These are phyloP conservation scores for Rhizopus microsporus DNA, from an alignment of 371 early-diverging fungal species.

Conservation along the genomic window DNA sequence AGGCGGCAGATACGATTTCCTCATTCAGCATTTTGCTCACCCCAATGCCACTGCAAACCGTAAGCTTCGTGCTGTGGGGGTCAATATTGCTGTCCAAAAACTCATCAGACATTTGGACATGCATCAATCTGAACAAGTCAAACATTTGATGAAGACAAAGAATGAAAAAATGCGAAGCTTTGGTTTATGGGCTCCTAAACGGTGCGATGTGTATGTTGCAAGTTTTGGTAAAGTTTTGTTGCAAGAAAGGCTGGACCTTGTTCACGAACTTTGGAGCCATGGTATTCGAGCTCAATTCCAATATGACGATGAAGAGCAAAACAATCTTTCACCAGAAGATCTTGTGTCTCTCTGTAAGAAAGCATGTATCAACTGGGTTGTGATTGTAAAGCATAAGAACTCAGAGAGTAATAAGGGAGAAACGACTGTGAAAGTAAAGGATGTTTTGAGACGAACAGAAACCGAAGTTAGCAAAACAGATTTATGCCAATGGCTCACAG, in stretches of 20 bases:
- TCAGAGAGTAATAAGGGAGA: constrained; percentile 36
- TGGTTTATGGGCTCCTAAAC: constrained; percentile 63
- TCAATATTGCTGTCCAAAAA: constrained; percentile 79
- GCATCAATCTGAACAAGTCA: constrained; percentile 68
- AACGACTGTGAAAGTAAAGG: constrained; percentile 73
- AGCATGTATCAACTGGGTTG: constrained; percentile 79
- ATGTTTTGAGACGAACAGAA: constrained; percentile 68
- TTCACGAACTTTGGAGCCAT: constrained; percentile 73
- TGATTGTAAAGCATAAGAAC: constrained; percentile 69
- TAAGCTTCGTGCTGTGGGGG: constrained; percentile 72
- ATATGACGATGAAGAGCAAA: constrained; percentile 72
- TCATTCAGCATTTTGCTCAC: constrained; percentile 50
- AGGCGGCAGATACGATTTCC: constrained; percentile 83
- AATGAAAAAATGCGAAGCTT: constrained; percentile 62
- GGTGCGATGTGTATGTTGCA: constrained; percentile 80
- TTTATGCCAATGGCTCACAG: constrained; percentile 59
- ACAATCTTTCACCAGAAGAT: constrained; percentile 65
- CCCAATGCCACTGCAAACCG: constrained; percentile 47
- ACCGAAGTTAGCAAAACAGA: constrained; percentile 55
- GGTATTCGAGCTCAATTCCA: constrained; percentile 76
- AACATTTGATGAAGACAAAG: constrained; percentile 51
- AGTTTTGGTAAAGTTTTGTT: constrained; percentile 75
- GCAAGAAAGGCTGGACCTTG: constrained; percentile 71
- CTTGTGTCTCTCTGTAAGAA: constrained; percentile 64
- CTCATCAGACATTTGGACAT: constrained; percentile 68